These are phyloP conservation scores for Austroboletus eburneus DNA, from an alignment of 768 basidiomycete species.

Conservation along the genomic window DNA sequence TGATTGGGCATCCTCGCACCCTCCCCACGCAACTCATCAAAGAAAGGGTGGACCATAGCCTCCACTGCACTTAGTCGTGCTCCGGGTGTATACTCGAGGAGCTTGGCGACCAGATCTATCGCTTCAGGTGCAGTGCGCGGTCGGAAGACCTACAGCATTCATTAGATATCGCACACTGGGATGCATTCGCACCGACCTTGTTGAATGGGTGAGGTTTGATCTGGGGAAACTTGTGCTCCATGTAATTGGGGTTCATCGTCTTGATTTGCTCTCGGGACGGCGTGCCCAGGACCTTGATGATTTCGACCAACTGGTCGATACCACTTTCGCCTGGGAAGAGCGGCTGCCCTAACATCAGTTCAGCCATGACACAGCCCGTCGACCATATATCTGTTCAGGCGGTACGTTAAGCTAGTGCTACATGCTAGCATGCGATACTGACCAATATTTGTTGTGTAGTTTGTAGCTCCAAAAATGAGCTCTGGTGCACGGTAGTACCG, in stretches of 20 bases:
- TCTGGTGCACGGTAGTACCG: slow-evolving; percentile 99
- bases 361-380: slow-evolving; percentile 99
- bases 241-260: slow-evolving; percentile 99
- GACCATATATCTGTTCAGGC: slow-evolving; percentile 87
- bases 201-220: slow-evolving; percentile 99
- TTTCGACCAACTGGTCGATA: slow-evolving; percentile 98
- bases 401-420: slow-evolving; percentile 5
- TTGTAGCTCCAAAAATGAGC: slow-evolving; percentile 98
- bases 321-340: slow-evolving; percentile 99
- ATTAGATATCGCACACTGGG: slow-evolving; percentile 10
- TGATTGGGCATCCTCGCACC: slow-evolving; percentile 96
- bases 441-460: slow-evolving; percentile 99
- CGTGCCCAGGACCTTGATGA: slow-evolving; percentile 99
- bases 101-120: slow-evolving; percentile 90
- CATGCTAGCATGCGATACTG: slow-evolving; percentile 28
- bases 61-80: slow-evolving; percentile 86
- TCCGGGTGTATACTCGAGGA: slow-evolving; percentile 97
- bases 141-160: slow-evolving; percentile 77
- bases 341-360: slow-evolving; percentile 98
- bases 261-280: slow-evolving; percentile 99
- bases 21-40: slow-evolving; percentile 90
- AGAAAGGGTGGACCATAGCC: slow-evolving; percentile 94
- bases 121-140: slow-evolving; percentile 95
- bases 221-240: slow-evolving; percentile 99
- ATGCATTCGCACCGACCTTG: slow-evolving; percentile 53